Conservation (phyloP, 148 eudicot species). For the Camellia japonica region DNA sequence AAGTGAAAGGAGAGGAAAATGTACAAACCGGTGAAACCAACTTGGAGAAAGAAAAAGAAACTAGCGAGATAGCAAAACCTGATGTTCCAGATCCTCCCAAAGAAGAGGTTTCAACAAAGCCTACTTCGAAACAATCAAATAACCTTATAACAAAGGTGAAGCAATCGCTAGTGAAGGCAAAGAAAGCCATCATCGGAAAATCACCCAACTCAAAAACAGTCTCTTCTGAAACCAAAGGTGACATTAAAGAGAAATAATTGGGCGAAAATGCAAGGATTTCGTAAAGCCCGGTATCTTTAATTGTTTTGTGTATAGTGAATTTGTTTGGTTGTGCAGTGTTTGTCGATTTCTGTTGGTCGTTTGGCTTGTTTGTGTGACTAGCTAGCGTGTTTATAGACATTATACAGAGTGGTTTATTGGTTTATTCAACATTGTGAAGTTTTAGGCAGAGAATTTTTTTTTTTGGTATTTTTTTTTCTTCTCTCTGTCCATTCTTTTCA, state of each 20-base stretch:
- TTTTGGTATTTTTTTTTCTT: not conserved
- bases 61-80: slow-evolving; percentile 18
- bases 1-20: slow-evolving; percentile 24
- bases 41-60: slow-evolving; percentile 25
- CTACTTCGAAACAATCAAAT: slow-evolving; percentile 57
- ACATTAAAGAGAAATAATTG: slow-evolving; percentile 38
- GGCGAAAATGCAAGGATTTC: not conserved
- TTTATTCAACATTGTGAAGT: slow-evolving; percentile 11
- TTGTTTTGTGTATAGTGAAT: slow-evolving; percentile 12
- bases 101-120: slow-evolving; percentile 48
- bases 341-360: not conserved
- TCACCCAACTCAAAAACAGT: slow-evolving; percentile 66
- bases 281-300: slow-evolving; percentile 7
- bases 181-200: slow-evolving; percentile 80
- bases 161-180: slow-evolving; percentile 81
- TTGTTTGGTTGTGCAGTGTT: slow-evolving; percentile 4
- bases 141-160: slow-evolving; percentile 72
- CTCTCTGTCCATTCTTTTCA: slow-evolving; percentile 6
- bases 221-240: slow-evolving; percentile 51
- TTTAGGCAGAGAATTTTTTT: not conserved
- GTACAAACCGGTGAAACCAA: slow-evolving; percentile 24
- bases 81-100: slow-evolving; percentile 25
- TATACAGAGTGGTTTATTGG: slow-evolving; percentile 19
- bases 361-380: slow-evolving; percentile 18
- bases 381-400: slow-evolving; percentile 6